These are phyloP conservation scores for Stephania yunnanensis DNA, from an alignment of 164 flowering plant species.

Conservation along the genomic window DNA sequence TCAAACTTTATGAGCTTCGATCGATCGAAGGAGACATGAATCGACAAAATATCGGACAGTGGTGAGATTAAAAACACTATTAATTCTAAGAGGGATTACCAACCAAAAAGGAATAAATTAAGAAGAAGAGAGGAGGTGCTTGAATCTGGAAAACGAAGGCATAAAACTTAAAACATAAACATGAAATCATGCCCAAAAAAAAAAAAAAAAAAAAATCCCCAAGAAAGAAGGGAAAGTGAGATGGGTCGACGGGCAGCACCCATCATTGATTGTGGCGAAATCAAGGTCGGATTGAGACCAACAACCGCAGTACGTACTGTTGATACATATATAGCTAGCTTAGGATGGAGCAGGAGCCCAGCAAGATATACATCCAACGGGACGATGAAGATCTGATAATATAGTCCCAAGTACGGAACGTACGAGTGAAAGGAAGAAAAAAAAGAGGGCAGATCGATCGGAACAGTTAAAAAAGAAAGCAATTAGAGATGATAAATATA, in stretches of 20 bases:
- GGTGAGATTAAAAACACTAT: not conserved
- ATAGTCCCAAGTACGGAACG: not conserved
- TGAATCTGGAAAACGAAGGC: not conserved
- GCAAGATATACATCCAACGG: no score
- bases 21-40: not conserved
- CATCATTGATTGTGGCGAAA: no score
- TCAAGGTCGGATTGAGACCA: no score
- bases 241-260: not conserved
- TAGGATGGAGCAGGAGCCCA: no score
- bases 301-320: no score
- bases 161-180: not conserved
- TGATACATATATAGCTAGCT: no score
- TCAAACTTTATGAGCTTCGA: not conserved
- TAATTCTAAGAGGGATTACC: no score
- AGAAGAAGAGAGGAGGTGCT: no score
- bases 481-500: not conserved
- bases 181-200: conserved; percentile 5
- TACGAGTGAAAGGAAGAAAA: not conserved
- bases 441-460: not conserved
- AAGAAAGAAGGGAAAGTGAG: conserved; percentile 7
- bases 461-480: not conserved
- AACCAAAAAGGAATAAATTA: no score
- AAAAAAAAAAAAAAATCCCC: not conserved
- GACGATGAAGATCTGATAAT: not conserved
- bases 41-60: not conserved